These are phyloP conservation scores for Crotalaria pallida DNA, from an alignment of 306 rosid species.

Conservation along the genomic window DNA sequence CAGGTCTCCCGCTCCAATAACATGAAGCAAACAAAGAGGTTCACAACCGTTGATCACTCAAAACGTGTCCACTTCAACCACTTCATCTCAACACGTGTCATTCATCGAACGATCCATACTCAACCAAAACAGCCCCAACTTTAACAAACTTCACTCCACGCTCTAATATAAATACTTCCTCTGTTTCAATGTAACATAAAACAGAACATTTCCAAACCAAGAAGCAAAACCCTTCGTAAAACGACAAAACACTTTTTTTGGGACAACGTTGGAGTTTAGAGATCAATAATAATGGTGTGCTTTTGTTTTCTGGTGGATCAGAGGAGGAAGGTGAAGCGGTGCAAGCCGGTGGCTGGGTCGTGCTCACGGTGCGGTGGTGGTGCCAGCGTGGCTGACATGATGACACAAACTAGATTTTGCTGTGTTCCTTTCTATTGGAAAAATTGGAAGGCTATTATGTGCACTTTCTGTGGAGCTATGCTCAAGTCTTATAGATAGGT, in stretches of 20 bases:
- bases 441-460: constrained; percentile 64
- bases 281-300: constrained; percentile 45
- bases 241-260: too few relatives aligned
- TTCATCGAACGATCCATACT: neutral
- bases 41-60: neutral
- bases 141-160: neutral
- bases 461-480: constrained; percentile 78
- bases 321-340: constrained; percentile 47
- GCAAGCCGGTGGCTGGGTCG: constrained; percentile 73
- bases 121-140: neutral
- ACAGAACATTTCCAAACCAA: neutral
- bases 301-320: constrained; percentile 74
- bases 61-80: constrained; percentile 12
- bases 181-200: neutral
- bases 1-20: constrained; percentile 1
- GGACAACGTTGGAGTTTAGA: neutral
- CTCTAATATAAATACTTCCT: neutral
- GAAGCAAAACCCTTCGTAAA: neutral
- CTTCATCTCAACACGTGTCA: neutral
- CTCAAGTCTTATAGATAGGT: constrained; percentile 58
- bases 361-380: constrained; percentile 75
- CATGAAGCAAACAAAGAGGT: constrained; percentile 7
- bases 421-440: constrained; percentile 54
- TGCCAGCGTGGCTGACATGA: constrained; percentile 74
- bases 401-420: constrained; percentile 61